Evolutionary conservation across 2,329 filamentous ascomycete species (phyloP).

Genomic region (Ambrosiella cleistominuta): DNA sequence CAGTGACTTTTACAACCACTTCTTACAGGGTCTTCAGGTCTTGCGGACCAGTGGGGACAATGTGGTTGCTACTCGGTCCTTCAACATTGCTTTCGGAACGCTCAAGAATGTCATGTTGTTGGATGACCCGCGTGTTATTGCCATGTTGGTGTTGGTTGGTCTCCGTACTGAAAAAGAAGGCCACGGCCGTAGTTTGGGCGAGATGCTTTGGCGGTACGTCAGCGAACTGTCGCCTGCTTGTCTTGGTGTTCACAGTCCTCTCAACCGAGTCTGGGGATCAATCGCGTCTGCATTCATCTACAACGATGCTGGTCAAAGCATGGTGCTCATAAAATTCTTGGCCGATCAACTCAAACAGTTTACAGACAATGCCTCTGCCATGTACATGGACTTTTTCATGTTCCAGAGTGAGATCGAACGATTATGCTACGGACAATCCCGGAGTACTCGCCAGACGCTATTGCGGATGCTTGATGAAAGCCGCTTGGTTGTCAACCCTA

Average conservation of each 20-base stretch:
- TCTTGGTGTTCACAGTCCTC: conserved; percentile 9
- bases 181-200: conserved; percentile 10
- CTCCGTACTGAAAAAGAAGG: conserved; percentile 12
- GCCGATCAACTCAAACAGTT: conserved; percentile 8
- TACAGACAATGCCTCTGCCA: conserved; percentile 4
- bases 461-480: conserved; percentile 5
- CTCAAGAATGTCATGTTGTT: conserved; percentile 9
- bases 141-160: conserved; percentile 10
- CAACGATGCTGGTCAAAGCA: conserved; percentile 11
- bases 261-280: conserved; percentile 10
- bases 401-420: conserved; percentile 12
- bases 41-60: conserved; percentile 4
- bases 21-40: conserved; percentile 8
- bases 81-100: conserved; percentile 13
- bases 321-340: conserved; percentile 11
- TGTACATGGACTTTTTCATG: conserved; percentile 12
- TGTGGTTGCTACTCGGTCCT: conserved; percentile 7
- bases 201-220: conserved; percentile 12
- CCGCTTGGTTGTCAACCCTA: conserved; percentile 1
- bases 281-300: conserved; percentile 11
- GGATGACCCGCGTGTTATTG: conserved; percentile 12
- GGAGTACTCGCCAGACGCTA: conserved; percentile 8
- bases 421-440: conserved; percentile 8
- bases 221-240: conserved; percentile 10
- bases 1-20: conserved; percentile 13